Evolutionary conservation across 116 monocot species (phyloP), one percentile per base, ranked within the genome.

Genomic region (Zostera marina): DNA sequence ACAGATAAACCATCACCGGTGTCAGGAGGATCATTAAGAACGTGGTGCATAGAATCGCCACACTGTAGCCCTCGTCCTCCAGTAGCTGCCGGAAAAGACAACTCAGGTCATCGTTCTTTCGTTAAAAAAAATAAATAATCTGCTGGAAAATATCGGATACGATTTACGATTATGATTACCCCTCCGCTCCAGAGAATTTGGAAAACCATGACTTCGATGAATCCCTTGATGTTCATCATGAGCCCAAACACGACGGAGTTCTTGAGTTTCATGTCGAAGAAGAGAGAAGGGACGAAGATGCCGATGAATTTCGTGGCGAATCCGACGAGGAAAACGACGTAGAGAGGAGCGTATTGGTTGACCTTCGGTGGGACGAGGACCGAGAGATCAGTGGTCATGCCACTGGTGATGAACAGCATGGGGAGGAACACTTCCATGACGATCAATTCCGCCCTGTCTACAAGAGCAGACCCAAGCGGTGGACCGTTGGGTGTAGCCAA

Each of bases 401-500:
- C 83, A 2, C 49, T 42, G 53, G 59, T 24, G 0, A 47, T 11
- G 58, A 61, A 88, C 42, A 68, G 44, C 11, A 81, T 15, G 11
- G 82, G 79, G 60, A 83, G 22, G 38, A 78, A 41, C 16, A 74
- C 25, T 14, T 68, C 75, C 11, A 42, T 22, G 9, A 70, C 69
- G 8, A 80, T 44, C 53, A 53, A 15, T 56, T 83, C 80, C 5
- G 70, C 60, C 63, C 69, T 80, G 68, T 80, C 77, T 39, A 59
- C 51, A 42, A 88, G 53, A 13, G 75, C 74, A 10, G 83, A 41
- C 3, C 80, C 80, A 25, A 88, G 71, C 44, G 83, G 83, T 9
- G 83, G 80, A n/a, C 88, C 88, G 6, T 80, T 77, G 9, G 83
- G 88, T 14, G 78, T 64, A 0, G 56, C 72, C 17, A 88, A 53